Percentiles rank a stretch among this genome's conserved stretches.
Conservation (phyloP, 148 eudicot genomes). For the Vaccinium corymbosum region DNA sequence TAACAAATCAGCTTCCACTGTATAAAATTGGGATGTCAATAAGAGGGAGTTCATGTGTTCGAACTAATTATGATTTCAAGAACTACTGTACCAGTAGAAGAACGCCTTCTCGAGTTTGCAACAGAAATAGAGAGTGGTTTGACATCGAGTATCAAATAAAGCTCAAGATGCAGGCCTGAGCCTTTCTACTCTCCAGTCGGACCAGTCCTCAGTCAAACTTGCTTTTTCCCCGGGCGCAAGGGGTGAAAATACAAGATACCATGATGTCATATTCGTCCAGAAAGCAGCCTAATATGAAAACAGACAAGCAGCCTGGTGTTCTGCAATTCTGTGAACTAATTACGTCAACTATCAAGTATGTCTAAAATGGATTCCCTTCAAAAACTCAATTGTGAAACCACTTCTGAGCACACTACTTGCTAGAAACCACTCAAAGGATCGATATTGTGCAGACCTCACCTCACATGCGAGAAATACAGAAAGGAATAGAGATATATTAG, state of each 20-base stretch:
- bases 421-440: not conserved
- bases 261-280: not conserved
- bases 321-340: not conserved
- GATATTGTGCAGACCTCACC: not conserved
- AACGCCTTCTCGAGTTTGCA: not conserved
- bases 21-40: not conserved
- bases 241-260: not conserved
- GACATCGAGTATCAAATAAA: not conserved
- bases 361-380: not conserved
- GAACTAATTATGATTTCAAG: constrained; percentile 3
- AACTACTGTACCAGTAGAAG: not conserved
- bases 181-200: not conserved
- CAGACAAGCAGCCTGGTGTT: constrained; percentile 4
- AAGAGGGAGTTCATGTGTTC: not conserved
- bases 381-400: not conserved
- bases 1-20: not conserved
- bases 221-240: not conserved
- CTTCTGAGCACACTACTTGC: not conserved
- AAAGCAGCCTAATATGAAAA: not conserved
- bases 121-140: not conserved
- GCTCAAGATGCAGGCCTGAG: not conserved
- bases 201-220: not conserved
- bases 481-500: not conserved
- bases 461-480: not conserved
- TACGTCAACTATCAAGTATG: not conserved